These are phyloP conservation scores for Kwoniella pini DNA, from an alignment of 768 basidiomycete species.

Conservation along the genomic window DNA sequence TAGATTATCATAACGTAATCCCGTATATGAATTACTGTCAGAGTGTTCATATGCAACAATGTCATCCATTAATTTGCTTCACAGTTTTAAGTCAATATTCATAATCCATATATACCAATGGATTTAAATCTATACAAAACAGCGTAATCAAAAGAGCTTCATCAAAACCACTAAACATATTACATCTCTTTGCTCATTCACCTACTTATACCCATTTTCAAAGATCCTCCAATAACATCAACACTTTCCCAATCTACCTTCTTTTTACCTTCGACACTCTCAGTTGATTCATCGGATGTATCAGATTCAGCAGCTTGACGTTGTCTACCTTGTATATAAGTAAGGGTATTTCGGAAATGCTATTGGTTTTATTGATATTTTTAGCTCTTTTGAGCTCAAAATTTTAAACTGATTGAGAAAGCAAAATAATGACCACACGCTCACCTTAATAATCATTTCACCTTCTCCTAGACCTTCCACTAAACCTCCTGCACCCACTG, in stretches of 20 bases:
- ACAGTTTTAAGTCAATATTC: too few relatives aligned
- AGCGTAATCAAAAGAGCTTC: too few relatives aligned
- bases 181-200: too few relatives aligned
- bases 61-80: too few relatives aligned
- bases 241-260: conserved; percentile 77
- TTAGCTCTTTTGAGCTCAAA: conserved; percentile 2
- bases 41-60: too few relatives aligned
- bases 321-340: conserved; percentile 79
- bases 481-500: conserved; percentile 63
- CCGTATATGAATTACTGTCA: too few relatives aligned
- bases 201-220: conserved; percentile 72
- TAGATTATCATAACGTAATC: too few relatives aligned
- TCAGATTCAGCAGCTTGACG: conserved; percentile 29
- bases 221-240: conserved; percentile 78
- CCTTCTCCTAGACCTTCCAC: conserved; percentile 90
- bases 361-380: conserved; percentile 55
- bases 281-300: conserved; percentile 9
- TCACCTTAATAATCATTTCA: conserved; percentile 71
- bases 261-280: conserved; percentile 42
- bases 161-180: too few relatives aligned
- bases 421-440: too few relatives aligned
- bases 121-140: too few relatives aligned
- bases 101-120: too few relatives aligned
- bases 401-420: too few relatives aligned
- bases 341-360: conserved; percentile 88